Base-by-base conservation (phyloP, 1,139 yeast species). In the Diutina sp. region DNA sequence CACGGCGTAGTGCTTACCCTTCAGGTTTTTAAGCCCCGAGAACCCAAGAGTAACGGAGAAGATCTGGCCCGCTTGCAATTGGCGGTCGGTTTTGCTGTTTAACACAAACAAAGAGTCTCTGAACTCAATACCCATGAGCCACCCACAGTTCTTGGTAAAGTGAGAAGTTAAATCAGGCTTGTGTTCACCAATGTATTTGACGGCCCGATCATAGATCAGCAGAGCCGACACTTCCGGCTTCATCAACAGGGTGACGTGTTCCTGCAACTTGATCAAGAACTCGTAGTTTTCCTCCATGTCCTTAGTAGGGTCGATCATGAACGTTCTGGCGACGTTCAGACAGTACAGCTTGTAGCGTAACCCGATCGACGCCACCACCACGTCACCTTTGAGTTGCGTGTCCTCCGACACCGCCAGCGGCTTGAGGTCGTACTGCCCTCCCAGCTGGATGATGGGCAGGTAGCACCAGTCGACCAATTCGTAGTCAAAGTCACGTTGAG, bases 381-480 rank as follows among this genome's bases (percentile, higher is more conserved):
- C 90, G 50, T 87, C 87, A 12, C 87, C 87, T 51, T 79, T 79
- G 58, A 91, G 77, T 61, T 77, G 79, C 56, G 82, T 81, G 59
- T 83, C 80, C 57, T 81, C 80, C 0, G 96, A 85, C 61, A 84
- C 80, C 1, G 96, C 97, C 61, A 95, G 85, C 54, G 96, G 95
- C 64, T 80, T 85, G 66, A 91, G 76, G 68, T 90, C 96, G 66
- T 84, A 91, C 57, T 84, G 83, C 52, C 90, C 90, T 56, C 96
- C 96, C 63, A 95, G 86, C 71, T 91, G 96, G 58, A 93, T 79
- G 58, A 90, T 87, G 38, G 99, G 98, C 55, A 90, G 83, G 69
- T 90, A 90, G 64, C 97, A 88, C 97, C 97, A 93, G 69, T 93
- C 98, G 46, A 93, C 72, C 61, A 84, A 82, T 60, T 83, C 84